Conservation (phyloP, 345 rosid genomes). For the Aethionema arabicum region DNA sequence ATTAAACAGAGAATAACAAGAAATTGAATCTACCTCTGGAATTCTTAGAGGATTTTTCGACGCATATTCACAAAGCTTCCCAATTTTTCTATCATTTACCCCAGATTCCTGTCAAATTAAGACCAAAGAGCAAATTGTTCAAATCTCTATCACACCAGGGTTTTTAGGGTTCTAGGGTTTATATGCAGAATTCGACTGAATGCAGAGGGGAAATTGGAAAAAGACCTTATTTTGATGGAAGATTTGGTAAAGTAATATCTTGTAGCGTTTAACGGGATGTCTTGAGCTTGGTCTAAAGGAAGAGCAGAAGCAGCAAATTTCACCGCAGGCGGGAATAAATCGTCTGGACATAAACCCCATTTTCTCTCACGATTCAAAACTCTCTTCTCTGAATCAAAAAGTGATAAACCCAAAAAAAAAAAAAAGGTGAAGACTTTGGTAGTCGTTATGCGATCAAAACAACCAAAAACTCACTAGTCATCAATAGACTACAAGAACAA, state of each 20-base stretch:
- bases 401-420: no score
- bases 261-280: slow-evolving; percentile 95
- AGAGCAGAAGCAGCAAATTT: slow-evolving; percentile 92
- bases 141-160: neutral
- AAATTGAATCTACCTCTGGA: slow-evolving; percentile 62
- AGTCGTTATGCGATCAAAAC: no score
- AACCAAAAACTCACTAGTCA: no score
- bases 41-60: slow-evolving; percentile 84
- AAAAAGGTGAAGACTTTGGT: no score
- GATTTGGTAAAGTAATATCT: slow-evolving; percentile 72
- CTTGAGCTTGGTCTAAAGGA: slow-evolving; percentile 89
- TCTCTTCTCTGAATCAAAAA: slow-evolving; percentile 19
- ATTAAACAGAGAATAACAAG: neutral
- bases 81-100: slow-evolving; percentile 82
- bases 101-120: slow-evolving; percentile 59
- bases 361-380: slow-evolving; percentile 35
- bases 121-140: neutral
- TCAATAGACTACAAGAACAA: no score
- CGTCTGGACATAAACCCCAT: slow-evolving; percentile 96
- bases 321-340: slow-evolving; percentile 84
- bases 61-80: slow-evolving; percentile 93
- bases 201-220: no score
- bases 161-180: no score
- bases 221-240: slow-evolving; percentile 82
- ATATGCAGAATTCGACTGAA: no score